Evolutionary conservation across 768 basidiomycete genomes (phyloP).

Genomic region (Boletus bicolor): DNA sequence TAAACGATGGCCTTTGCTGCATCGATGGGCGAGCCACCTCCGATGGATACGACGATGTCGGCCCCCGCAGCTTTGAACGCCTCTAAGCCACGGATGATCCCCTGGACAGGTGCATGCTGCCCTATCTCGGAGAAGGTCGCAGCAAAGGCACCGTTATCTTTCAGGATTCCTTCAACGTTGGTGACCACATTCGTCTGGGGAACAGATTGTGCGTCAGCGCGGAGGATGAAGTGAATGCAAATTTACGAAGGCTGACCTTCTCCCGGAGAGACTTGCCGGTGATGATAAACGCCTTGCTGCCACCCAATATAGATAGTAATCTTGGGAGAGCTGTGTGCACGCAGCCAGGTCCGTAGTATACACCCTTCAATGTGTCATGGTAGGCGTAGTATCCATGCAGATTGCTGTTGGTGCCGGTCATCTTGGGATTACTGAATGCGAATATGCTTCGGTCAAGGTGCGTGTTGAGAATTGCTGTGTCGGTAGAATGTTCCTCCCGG

Average conservation of each 20-base stretch:
- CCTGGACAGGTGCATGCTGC: conserved; percentile 67
- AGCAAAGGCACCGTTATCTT: conserved; percentile 55
- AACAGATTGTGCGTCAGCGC: conserved; percentile 11
- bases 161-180: conserved; percentile 43
- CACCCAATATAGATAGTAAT: conserved; percentile 51
- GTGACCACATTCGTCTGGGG: conserved; percentile 26
- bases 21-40: conserved; percentile 80
- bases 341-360: conserved; percentile 73
- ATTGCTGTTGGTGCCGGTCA: conserved; percentile 9
- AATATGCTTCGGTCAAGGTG: neutral
- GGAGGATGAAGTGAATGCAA: neutral
- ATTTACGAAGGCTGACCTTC: conserved; percentile 41
- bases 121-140: conserved; percentile 73
- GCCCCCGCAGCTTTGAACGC: conserved; percentile 54
- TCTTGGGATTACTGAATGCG: neutral
- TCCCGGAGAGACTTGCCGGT: conserved; percentile 67
- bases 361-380: conserved; percentile 62
- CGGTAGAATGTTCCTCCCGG: conserved; percentile 3
- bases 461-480: neutral
- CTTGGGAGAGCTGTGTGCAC: conserved; percentile 60
- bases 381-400: conserved; percentile 59
- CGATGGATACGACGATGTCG: conserved; percentile 69
- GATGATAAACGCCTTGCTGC: conserved; percentile 63
- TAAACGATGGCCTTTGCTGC: conserved; percentile 72
- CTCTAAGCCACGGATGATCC: conserved; percentile 55